These are phyloP conservation scores for Tolypocladium capitatum DNA, from an alignment of 2,329 filamentous ascomycete genomes.

Conservation along the genomic window DNA sequence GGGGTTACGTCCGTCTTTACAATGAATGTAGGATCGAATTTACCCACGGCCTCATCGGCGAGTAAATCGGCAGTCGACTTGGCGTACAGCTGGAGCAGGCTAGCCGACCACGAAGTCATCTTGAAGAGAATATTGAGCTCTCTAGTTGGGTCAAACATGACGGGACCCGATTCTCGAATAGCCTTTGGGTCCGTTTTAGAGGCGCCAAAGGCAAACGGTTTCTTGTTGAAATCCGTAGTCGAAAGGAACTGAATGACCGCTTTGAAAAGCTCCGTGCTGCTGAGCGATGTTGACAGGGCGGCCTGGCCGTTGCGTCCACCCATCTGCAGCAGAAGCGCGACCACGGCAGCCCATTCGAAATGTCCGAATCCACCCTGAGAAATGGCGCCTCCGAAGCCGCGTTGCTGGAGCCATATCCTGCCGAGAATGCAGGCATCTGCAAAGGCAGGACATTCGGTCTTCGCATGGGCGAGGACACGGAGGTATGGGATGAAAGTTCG, in stretches of 20 bases:
- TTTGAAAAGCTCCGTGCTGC: conserved; percentile 89
- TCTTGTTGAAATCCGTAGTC: conserved; percentile 56
- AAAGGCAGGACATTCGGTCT: conserved; percentile 59
- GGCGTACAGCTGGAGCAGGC: conserved; percentile 60
- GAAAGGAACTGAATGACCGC: conserved; percentile 80
- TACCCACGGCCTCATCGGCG: conserved; percentile 58
- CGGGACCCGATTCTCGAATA: conserved; percentile 39
- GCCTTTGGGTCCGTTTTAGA: conserved; percentile 17
- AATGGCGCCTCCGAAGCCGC: conserved; percentile 61
- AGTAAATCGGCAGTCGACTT: conserved; percentile 61
- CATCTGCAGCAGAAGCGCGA: conserved; percentile 68
- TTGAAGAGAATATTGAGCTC: conserved; percentile 79
- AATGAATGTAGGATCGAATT: conserved; percentile 80
- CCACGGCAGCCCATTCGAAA: conserved; percentile 77
- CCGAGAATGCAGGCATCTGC: conserved; percentile 77
- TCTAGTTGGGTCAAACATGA: conserved; percentile 64
- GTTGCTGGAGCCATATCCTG: conserved; percentile 76
- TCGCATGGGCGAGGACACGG: conserved; percentile 56
- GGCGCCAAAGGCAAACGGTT: conserved; percentile 41
- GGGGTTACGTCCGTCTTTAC: conserved; percentile 39
- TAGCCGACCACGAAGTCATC: conserved; percentile 77
- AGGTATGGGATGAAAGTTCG: conserved; percentile 61
- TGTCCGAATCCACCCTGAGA: conserved; percentile 75
- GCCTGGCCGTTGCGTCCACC: conserved; percentile 59
- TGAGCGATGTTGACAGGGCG: conserved; percentile 66